Base-by-base conservation (phyloP, 2,329 filamentous ascomycete species). In the Lachnellula subtilissima region DNA sequence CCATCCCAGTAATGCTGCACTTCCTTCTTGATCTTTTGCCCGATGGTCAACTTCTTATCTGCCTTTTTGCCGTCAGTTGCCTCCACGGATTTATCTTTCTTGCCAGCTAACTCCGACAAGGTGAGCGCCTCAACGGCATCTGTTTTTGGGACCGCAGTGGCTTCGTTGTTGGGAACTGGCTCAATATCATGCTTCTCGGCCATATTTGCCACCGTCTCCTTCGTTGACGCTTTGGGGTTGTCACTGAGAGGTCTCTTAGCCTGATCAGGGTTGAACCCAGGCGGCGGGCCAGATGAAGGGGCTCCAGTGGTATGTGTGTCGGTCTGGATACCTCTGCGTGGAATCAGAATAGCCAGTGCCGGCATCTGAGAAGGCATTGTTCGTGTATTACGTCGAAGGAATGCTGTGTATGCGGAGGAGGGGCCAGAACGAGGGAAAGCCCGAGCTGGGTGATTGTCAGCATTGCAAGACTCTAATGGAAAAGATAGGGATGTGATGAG, bases 1-100 rank as follows among this genome's bases (percentile, higher is more conserved):
- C 94, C 94, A 74, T 99, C 94, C 93, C 94, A 97, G 76, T 99
- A 99, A 73, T 99, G 94, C 60, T 87, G 84, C 14, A 80, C 81
- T 74, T 99, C 94, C 73, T 95, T 92, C 81, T 96, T 99, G 69
- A 99, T 86, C 76, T 92, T 96, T 72, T 97, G 89, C 73, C 85
- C 87, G 1, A 97, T 50, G 0, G 92, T 96, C 74, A 96, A 75
- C 71, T 96, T 97, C 77, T 92, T 91, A 65, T 87, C 82, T 59
- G 89, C 86, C 72, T 89, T 87, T 64, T 85, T 79, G 73, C 73
- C 74, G 55, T 88, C 84, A 63, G 83, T 80, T 68, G 85, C 84
- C 55, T 83, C 79, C 8, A 81, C 72, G 0, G 78, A 71, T 52
- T 81, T 83, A 62, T 86, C 78, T 74, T 87, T 90, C 61, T 80